Percentiles rank a stretch among this genome's conserved stretches.
These are phyloP conservation scores for Penicillium goetzii DNA, from an alignment of 495 filamentous ascomycete genomes.

Conservation along the genomic window DNA sequence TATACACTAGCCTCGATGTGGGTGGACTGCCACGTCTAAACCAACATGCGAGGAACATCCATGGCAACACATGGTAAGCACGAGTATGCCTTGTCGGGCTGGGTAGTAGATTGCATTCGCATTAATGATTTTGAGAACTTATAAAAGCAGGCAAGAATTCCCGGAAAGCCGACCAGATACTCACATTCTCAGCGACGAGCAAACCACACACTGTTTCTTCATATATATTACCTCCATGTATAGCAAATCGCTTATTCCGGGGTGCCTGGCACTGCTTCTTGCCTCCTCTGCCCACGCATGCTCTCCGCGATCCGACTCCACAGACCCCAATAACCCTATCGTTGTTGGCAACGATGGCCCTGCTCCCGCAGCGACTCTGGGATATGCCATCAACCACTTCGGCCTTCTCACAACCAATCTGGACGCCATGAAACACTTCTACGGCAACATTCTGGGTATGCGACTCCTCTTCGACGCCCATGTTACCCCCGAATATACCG, in stretches of 20 bases:
- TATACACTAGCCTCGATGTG: not conserved
- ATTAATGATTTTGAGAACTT: not conserved
- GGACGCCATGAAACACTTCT: conserved; percentile 32
- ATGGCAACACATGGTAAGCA: not conserved
- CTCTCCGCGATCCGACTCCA: not conserved
- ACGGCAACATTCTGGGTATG: conserved; percentile 38
- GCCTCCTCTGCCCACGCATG: not conserved
- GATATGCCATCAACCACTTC: conserved; percentile 40
- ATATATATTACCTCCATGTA: not conserved
- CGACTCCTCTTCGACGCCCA: conserved; percentile 38
- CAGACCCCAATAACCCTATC: conserved; percentile 9
- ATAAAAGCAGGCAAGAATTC: not conserved
- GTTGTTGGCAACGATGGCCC: conserved; percentile 23
- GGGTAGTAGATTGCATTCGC: not conserved
- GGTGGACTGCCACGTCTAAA: not conserved
- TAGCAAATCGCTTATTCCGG: not conserved
- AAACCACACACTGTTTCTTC: not conserved
- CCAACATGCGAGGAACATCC: not conserved
- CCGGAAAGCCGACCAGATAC: not conserved
- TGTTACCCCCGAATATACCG: conserved; percentile 26
- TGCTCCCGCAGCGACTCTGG: conserved; percentile 28
- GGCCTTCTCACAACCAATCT: conserved; percentile 34
- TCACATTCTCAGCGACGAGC: not conserved
- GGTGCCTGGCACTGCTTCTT: not conserved
- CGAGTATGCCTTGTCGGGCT: not conserved